Conservation (phyloP, 2,329 filamentous ascomycete genomes). For the Chrysoporthe deuterocubensis region DNA sequence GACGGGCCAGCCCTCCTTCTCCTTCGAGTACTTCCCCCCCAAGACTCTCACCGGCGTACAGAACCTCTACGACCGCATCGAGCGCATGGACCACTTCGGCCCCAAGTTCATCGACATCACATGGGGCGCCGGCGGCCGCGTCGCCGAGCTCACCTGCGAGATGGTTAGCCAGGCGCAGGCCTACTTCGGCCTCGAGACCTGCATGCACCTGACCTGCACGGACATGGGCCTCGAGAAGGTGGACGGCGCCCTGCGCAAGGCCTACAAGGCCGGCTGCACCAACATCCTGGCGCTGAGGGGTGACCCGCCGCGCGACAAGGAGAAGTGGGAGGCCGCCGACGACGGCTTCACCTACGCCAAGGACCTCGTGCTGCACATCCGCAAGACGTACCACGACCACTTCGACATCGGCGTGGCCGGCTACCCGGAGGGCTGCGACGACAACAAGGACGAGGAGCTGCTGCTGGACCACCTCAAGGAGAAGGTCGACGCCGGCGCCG, state of each 20-base stretch:
- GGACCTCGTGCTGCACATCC: conserved; percentile 81
- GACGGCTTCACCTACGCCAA: conserved; percentile 90
- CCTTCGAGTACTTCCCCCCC: conserved; percentile 98
- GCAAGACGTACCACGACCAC: conserved; percentile 78
- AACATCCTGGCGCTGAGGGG: conserved; percentile 95
- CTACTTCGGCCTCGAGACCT: conserved; percentile 94
- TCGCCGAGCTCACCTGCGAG: conserved; percentile 91
- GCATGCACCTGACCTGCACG: conserved; percentile 98
- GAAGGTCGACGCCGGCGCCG: conserved; percentile 91
- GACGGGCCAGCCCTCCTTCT: conserved; percentile 85
- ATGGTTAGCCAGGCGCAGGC: conserved; percentile 97
- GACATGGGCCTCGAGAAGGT: conserved; percentile 96
- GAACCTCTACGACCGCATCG: conserved; percentile 99
- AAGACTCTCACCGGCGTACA: conserved; percentile 98
- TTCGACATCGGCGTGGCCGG: conserved; percentile 98
- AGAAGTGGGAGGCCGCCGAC: conserved; percentile 88
- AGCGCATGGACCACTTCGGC: conserved; percentile 94
- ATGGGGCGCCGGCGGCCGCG: conserved; percentile 92
- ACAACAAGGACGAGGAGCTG: conserved; percentile 83
- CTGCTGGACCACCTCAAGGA: conserved; percentile 94
- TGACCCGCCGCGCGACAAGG: conserved; percentile 90
- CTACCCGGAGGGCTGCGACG: conserved; percentile 94
- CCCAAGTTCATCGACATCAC: conserved; percentile 98
- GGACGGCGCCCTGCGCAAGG: conserved; percentile 82
- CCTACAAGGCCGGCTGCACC: conserved; percentile 93